phyloP scores from a whole-genome alignment of 495 filamentous ascomycete species.

The Aspergillus biplanus region DNA sequence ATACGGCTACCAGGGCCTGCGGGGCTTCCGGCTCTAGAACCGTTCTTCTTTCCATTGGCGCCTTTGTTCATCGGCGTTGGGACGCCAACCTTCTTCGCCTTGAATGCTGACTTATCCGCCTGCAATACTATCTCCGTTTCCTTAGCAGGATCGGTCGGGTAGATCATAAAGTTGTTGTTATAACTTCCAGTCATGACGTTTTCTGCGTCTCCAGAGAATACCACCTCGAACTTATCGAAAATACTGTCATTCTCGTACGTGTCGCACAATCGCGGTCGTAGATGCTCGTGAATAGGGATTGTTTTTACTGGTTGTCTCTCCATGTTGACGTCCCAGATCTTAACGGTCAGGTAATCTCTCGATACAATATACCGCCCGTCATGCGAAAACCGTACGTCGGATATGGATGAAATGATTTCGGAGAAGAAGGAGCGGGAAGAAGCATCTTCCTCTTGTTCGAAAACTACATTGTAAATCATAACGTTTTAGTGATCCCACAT shows the following conservation, averaged over 20 bases:
- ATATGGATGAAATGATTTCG: constrained; percentile 99
- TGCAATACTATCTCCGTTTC: constrained; percentile 97
- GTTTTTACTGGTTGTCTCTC: constrained; percentile 96
- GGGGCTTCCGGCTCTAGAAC: constrained; percentile 86
- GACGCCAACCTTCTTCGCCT: constrained; percentile 98
- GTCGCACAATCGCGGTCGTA: constrained; percentile 91
- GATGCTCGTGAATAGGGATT: constrained; percentile 97
- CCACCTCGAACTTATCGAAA: constrained; percentile 99
- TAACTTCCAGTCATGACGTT: constrained; percentile 99
- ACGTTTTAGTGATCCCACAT: constrained; percentile 14
- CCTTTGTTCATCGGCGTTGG: constrained; percentile 94
- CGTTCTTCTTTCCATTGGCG: constrained; percentile 77
- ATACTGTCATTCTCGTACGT: constrained; percentile 99
- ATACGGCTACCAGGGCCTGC: constrained; percentile 90
- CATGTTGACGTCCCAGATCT: constrained; percentile 99
- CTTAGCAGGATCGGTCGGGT: constrained; percentile 91
- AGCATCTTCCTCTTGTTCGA: constrained; percentile 99
- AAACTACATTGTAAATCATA: constrained; percentile 61
- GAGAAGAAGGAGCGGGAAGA: constrained; percentile 98
- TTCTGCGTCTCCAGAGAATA: constrained; percentile 96
- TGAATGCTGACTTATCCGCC: constrained; percentile 98
- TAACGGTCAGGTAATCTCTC: constrained; percentile 96
- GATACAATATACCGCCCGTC: constrained; percentile 98
- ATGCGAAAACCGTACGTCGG: constrained; percentile 94
- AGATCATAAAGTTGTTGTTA: constrained; percentile 99